These are phyloP conservation scores for Tricholoma hemisulphureum DNA, from an alignment of 768 basidiomycete species.

Conservation along the genomic window DNA sequence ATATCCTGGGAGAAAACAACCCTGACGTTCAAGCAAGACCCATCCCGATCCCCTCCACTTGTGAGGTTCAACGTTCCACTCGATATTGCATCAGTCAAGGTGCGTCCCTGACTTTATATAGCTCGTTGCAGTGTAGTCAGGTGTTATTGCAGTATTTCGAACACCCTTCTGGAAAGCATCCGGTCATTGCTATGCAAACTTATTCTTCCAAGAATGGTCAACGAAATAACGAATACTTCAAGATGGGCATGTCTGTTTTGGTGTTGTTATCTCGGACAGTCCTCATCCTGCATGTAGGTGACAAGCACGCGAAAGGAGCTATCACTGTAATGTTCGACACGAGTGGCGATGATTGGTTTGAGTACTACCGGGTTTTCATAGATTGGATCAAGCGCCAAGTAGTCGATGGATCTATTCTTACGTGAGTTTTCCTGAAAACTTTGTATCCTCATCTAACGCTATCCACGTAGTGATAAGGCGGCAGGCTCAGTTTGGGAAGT, in stretches of 20 bases:
- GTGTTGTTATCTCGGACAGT: neutral
- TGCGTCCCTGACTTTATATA: neutral
- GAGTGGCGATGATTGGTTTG: neutral
- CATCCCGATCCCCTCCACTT: neutral
- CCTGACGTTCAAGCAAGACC: conserved; percentile 3
- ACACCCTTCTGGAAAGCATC: neutral
- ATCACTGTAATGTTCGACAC: conserved; percentile 20
- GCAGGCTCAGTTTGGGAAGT: conserved; percentile 6
- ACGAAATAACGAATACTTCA: neutral
- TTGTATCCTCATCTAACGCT: neutral
- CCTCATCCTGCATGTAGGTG: conserved; percentile 5
- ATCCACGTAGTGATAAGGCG: conserved; percentile 2
- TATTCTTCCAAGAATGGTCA: neutral
- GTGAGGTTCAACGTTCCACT: neutral
- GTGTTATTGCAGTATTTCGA: neutral
- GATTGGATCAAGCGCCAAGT: conserved; percentile 8
- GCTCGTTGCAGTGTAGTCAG: neutral
- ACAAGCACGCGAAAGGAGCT: conserved; percentile 10
- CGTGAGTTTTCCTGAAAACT: conserved; percentile 1
- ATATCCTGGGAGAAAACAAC: neutral
- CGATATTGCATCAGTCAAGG: conserved; percentile 3
- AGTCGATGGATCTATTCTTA: neutral
- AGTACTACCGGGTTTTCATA: conserved; percentile 1
- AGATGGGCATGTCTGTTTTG: neutral
- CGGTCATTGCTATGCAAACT: neutral